Evolutionary conservation across 108 stramenopile species (phyloP), one percentile per base, ranked within the genome.

Genomic region (Skeletonema grethae): DNA sequence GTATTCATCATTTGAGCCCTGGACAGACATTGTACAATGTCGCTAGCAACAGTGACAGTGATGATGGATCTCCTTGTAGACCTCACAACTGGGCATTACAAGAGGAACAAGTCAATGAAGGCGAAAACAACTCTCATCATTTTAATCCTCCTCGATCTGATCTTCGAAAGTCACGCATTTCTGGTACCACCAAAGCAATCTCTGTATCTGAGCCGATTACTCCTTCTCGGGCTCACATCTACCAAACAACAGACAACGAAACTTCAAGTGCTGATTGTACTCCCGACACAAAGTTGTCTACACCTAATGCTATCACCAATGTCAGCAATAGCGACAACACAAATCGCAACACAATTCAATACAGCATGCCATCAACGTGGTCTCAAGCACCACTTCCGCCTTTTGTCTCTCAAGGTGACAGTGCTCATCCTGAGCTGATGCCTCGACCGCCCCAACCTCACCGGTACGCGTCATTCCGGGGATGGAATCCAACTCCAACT

Each of bases 21-120:
- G 77, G 77, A 0, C 69, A 65, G 41, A 78, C 77, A 22, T 61
- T 78, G 30, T 78, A 78, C 60, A 63, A 78, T 28, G 70, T 78
- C 34, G 57, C 77, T 6, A 72, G 71, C 34, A 72, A 72, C 16
- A 72, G 71, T 56, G 67, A 72, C 16, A 72, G 71, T 56, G 67
- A 35, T 59, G 24, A 20, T 41, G 55, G 18, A 18, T 32, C 38
- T 38, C 34, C 32, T 20, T 53, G 22, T 24, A 24, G 50, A 53
- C 22, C 50, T 53, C 50, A 53, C n/a, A 22, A 4, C 50, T 24
- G 50, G 50, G 22, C 5, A 5, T 9, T 53, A 6, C 50, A 53
- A 22, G 20, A 22, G 3, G 50, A 53, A 7, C 20, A 53, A 53
- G 7, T 1, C 50, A 53, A 24, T 22, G 20, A 22, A 53, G 50